Evolutionary conservation across 805 yeast species (phyloP).

Genomic region (Nakazawaea populi): DNA sequence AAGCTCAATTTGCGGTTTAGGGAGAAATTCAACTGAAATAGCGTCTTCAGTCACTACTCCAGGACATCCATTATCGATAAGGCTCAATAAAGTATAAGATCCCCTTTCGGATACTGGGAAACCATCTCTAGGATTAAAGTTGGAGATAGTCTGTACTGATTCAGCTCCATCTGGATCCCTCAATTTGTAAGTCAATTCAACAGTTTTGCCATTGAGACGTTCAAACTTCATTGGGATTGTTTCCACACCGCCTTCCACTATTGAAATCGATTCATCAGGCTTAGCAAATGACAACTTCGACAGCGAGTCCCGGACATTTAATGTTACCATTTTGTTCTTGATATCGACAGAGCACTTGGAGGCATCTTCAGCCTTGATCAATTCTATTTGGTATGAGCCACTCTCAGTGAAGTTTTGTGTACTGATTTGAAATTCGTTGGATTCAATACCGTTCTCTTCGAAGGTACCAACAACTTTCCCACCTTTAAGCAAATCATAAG

Average conservation of each 20-base stretch:
- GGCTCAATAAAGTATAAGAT: constrained; percentile 31
- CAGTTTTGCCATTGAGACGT: constrained; percentile 26
- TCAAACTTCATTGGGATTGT: constrained; percentile 47
- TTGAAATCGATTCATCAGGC: constrained; percentile 22
- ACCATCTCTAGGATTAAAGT: constrained; percentile 19
- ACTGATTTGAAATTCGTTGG: constrained; percentile 32
- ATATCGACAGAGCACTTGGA: constrained; percentile 73
- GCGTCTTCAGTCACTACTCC: constrained; percentile 28
- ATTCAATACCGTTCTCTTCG: constrained; percentile 32
- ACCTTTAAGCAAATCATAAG: constrained; percentile 62
- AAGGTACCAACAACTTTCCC: constrained; percentile 38
- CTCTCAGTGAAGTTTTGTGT: constrained; percentile 58
- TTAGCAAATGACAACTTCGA: constrained; percentile 42
- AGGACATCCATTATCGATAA: constrained; percentile 37
- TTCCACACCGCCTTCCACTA: constrained; percentile 58
- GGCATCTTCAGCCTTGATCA: constrained; percentile 67
- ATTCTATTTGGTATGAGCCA: constrained; percentile 62
- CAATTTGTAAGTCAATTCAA: constrained; percentile 27
- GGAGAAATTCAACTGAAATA: constrained; percentile 21
- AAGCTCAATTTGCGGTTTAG: constrained; percentile 22
- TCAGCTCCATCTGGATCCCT: constrained; percentile 13
- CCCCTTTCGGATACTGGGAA: constrained; percentile 35
- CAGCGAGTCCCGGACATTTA: constrained; percentile 65
- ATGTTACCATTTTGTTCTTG: constrained; percentile 52
- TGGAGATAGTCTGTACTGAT: constrained; percentile 7